Evolutionary conservation across 768 basidiomycete genomes (phyloP), one percentile per base, ranked within the genome.

Genomic region (Termitomyces sp.): DNA sequence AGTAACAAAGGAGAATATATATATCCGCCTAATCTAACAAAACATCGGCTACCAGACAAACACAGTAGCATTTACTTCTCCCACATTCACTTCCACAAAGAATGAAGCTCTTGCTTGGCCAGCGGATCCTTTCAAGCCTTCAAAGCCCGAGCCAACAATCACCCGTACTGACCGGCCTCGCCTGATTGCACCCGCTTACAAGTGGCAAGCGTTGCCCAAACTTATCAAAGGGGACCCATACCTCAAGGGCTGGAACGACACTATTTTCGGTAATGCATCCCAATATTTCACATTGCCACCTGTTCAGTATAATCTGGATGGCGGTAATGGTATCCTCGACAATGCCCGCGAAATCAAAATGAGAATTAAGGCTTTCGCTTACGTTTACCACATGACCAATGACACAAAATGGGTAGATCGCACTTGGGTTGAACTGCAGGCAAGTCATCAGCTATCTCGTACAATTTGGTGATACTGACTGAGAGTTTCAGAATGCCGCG

Each of bases 331-430:
- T 66, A 93, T 98, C 34, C 80, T 99, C 29, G 97, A 99, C 67
- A 83, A 85, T 60, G 88, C 95, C 20, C 87, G 97, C 59, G 82
- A 89, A 70, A 79, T 96, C 67, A 98, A 99, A 73, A 80, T 88
- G 76, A 82, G 92, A 55, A 77, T 98, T 73, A 99, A 99, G 74
- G 92, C 91, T 51, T 94, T 92, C 74, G 83, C 85, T 1, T 99
- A 98, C 66, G 94, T 81, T 33, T 98, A 88, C 72, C 85, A 85
- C 48, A 86, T 97, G 83, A 90, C 93, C 53, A 92, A 94, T 60
- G 87, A 98, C 70, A 94, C 92, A 10, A 85, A 82, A 69, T 99
- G 92, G 90, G 86, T 86, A 7, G 92, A 98, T 66, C 83, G 94
- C 52, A 78, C 86, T 15, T 97, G 86, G 86, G 68, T 67, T 9